A percentile compares a stretch with the other conserved stretches of the same genome.
Evolutionary conservation across 2,329 filamentous ascomycete genomes (phyloP).

Genomic region (Whalleya microplaca): DNA sequence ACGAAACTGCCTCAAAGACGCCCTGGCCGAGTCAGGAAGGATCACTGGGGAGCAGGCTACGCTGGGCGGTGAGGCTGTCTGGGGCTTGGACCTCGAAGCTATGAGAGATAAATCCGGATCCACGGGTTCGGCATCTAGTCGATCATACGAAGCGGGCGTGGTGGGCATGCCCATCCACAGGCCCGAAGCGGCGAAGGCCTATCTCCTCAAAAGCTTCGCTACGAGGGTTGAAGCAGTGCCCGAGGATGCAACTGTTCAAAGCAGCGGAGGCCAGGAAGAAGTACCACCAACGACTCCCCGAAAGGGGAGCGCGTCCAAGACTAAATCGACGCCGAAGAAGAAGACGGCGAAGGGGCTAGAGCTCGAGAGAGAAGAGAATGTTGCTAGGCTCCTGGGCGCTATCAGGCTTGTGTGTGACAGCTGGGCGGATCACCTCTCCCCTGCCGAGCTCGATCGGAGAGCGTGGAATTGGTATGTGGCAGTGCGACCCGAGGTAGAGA

Average conservation of each 20-base stretch:
- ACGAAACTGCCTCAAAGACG: conserved; percentile 58
- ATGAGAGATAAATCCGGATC: conserved; percentile 46
- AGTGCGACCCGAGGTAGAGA: conserved; percentile 75
- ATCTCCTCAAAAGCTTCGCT: conserved; percentile 64
- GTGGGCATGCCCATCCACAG: conserved; percentile 72
- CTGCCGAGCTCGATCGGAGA: conserved; percentile 71
- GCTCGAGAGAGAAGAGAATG: conserved; percentile 68
- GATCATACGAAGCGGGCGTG: conserved; percentile 38
- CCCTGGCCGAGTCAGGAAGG: conserved; percentile 55
- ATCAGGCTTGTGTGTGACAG: conserved; percentile 74
- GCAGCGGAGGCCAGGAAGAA: neutral
- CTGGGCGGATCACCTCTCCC: conserved; percentile 68
- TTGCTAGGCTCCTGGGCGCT: conserved; percentile 70
- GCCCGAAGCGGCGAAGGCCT: conserved; percentile 68
- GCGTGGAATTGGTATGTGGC: conserved; percentile 84
- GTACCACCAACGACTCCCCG: conserved; percentile 7
- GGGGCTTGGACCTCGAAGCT: conserved; percentile 62
- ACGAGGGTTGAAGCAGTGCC: conserved; percentile 38
- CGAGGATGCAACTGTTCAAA: neutral
- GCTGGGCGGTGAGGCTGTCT: conserved; percentile 58
- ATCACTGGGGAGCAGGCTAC: conserved; percentile 45
- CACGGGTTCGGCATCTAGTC: conserved; percentile 31
- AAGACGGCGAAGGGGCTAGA: conserved; percentile 55
- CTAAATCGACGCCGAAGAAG: conserved; percentile 48
- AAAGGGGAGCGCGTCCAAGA: conserved; percentile 22